These are phyloP conservation scores for Physaria fendleri DNA, from an alignment of 345 rosid species.

Conservation along the genomic window DNA sequence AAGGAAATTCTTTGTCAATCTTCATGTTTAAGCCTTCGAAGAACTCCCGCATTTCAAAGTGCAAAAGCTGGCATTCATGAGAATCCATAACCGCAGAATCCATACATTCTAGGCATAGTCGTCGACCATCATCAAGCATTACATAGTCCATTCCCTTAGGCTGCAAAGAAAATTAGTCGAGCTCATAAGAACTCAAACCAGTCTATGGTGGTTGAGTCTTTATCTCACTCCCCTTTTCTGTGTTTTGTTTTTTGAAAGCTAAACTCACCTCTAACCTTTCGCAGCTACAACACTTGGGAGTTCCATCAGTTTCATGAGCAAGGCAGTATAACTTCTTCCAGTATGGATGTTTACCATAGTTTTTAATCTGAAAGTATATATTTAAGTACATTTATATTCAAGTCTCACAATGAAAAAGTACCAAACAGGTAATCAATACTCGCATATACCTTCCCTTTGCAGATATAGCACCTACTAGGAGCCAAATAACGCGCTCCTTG, in stretches of 20 bases:
- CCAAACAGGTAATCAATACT: background rate
- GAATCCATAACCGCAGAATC: too few relatives aligned
- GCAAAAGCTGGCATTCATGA: too few relatives aligned
- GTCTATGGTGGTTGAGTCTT: background rate
- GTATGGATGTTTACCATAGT: slow-evolving; percentile 41
- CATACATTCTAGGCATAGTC: too few relatives aligned
- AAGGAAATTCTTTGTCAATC: too few relatives aligned
- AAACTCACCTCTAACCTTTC: slow-evolving; percentile 20
- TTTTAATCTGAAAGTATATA: slow-evolving; percentile 43
- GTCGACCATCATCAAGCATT: too few relatives aligned
- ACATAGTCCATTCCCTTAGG: too few relatives aligned
- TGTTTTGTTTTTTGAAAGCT: background rate
- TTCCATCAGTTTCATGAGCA: slow-evolving; percentile 62
- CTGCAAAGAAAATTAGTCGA: too few relatives aligned
- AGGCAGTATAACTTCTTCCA: slow-evolving; percentile 71
- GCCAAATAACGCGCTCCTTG: background rate
- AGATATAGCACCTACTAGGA: slow-evolving; percentile 15
- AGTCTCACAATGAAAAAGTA: background rate
- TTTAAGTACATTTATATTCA: slow-evolving; percentile 25
- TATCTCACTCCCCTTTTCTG: background rate
- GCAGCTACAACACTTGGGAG: slow-evolving; percentile 49
- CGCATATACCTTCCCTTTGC: slow-evolving; percentile 10
- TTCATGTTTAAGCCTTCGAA: too few relatives aligned
- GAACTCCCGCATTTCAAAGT: too few relatives aligned
- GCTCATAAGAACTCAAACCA: too few relatives aligned